A percentile compares a stretch with the other conserved stretches of the same genome.
Evolutionary conservation across 2,329 filamentous ascomycete genomes (phyloP).

Genomic region (Helotiales sp.): DNA sequence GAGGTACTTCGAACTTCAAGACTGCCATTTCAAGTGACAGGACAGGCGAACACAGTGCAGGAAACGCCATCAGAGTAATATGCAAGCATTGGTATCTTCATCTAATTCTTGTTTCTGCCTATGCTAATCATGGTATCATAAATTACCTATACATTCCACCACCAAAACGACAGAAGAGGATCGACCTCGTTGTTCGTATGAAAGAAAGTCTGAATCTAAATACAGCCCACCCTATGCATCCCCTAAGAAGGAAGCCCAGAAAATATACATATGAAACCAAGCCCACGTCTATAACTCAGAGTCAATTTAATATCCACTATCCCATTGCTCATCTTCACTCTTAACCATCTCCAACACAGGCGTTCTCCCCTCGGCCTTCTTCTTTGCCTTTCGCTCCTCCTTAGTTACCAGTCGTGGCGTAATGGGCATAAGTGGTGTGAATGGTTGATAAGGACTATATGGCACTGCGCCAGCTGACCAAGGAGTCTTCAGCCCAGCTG

Average conservation of each 20-base stretch:
- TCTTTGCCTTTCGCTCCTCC: constrained; percentile 69
- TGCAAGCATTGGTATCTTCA: not conserved
- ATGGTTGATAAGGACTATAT: constrained; percentile 79
- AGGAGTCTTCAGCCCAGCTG: constrained; percentile 61
- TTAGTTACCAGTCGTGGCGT: constrained; percentile 74
- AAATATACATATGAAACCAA: not conserved
- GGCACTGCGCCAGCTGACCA: constrained; percentile 62
- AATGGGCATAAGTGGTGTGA: constrained; percentile 72
- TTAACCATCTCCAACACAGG: constrained; percentile 62
- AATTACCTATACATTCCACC: not conserved
- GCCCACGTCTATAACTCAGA: not conserved
- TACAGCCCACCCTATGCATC: constrained; percentile 2
- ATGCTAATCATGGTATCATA: constrained; percentile 9
- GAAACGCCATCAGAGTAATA: not conserved
- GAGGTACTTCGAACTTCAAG: too few species aligned
- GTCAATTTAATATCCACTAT: constrained; percentile 32
- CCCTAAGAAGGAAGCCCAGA: not conserved
- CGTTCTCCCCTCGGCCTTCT: constrained; percentile 59
- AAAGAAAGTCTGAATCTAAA: not conserved
- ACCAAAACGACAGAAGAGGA: not conserved
- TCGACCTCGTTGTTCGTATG: not conserved
- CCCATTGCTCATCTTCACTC: constrained; percentile 64
- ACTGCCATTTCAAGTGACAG: too few species aligned
- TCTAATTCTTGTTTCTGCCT: not conserved
- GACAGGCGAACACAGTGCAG: too few species aligned